Evolutionary conservation across 306 rosid species (phyloP).

Genomic region (Betula pendula): DNA sequence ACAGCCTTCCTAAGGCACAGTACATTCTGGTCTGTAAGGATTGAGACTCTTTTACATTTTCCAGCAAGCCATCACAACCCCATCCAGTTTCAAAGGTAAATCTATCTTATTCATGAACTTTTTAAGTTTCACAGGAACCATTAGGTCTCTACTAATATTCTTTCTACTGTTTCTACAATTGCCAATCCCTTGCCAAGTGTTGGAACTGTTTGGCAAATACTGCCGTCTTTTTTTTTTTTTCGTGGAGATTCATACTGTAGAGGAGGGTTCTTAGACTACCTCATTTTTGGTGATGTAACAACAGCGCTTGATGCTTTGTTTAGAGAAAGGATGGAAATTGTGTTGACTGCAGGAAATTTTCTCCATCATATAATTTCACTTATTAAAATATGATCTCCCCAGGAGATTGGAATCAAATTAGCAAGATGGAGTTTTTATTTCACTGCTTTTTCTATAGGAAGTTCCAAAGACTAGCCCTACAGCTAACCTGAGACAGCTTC

Average conservation of each 20-base stretch:
- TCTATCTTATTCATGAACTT: background rate
- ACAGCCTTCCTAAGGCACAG: slow-evolving; percentile 86
- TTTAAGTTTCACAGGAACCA: background rate
- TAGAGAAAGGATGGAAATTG: slow-evolving; percentile 10
- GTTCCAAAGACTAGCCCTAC: slow-evolving; percentile 61
- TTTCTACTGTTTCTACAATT: slow-evolving; percentile 1
- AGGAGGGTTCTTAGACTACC: background rate
- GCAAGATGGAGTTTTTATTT: background rate
- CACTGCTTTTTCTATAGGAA: slow-evolving; percentile 47
- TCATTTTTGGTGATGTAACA: slow-evolving; percentile 12
- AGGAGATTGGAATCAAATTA: background rate
- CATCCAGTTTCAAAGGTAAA: slow-evolving; percentile 61
- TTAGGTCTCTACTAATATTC: background rate
- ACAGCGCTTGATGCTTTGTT: slow-evolving; percentile 16
- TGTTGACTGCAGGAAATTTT: background rate
- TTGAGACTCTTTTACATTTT: slow-evolving; percentile 77
- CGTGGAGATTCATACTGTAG: background rate
- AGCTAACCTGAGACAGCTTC: slow-evolving; percentile 41
- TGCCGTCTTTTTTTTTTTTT: background rate
- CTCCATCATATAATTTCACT: background rate
- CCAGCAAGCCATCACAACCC: slow-evolving; percentile 65
- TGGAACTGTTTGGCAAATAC: background rate
- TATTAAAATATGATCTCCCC: background rate
- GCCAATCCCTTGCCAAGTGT: background rate
- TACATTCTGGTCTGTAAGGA: slow-evolving; percentile 83